A percentile compares a stretch with the other conserved stretches of the same genome.
These are phyloP conservation scores for Moesziomyces sp. DNA, from an alignment of 1,284 basidiomycete genomes.

Conservation along the genomic window DNA sequence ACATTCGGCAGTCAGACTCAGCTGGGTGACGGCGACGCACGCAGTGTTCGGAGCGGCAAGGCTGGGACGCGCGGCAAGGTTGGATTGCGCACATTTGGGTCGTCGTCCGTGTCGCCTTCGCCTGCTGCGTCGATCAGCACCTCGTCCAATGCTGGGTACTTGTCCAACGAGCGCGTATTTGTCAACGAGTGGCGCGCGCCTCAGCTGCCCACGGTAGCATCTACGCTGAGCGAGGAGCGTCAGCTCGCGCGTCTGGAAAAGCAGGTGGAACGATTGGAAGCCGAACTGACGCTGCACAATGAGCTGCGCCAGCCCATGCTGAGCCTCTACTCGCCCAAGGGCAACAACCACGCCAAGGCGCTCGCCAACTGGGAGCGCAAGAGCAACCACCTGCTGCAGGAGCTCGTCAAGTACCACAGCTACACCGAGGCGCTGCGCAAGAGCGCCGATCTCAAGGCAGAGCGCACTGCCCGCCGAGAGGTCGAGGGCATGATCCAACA, in stretches of 20 bases:
- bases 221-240: slow-evolving; percentile 87
- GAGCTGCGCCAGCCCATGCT: slow-evolving; percentile 85
- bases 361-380: slow-evolving; percentile 91
- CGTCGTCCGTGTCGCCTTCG: slow-evolving; percentile 6
- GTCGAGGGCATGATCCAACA: slow-evolving; percentile 46
- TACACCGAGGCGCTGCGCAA: slow-evolving; percentile 83
- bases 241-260: slow-evolving; percentile 70
- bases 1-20: neutral
- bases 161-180: slow-evolving; percentile 75
- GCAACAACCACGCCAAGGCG: slow-evolving; percentile 80
- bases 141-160: slow-evolving; percentile 7
- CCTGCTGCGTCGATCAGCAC: slow-evolving; percentile 14
- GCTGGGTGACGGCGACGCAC: slow-evolving; percentile 8
- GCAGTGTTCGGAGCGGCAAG: slow-evolving; percentile 44
- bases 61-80: neutral
- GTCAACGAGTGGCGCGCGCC: slow-evolving; percentile 96
- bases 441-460: slow-evolving; percentile 36
- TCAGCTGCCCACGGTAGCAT: slow-evolving; percentile 81
- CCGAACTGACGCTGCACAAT: slow-evolving; percentile 84
- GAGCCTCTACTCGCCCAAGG: slow-evolving; percentile 79
- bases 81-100: neutral
- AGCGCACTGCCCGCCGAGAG: slow-evolving; percentile 41
- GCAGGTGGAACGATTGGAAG: slow-evolving; percentile 73
- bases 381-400: slow-evolving; percentile 84
- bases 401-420: slow-evolving; percentile 95